phyloP scores from a whole-genome alignment of 2,329 filamentous ascomycete genomes.

The Monilinia laxa region DNA sequence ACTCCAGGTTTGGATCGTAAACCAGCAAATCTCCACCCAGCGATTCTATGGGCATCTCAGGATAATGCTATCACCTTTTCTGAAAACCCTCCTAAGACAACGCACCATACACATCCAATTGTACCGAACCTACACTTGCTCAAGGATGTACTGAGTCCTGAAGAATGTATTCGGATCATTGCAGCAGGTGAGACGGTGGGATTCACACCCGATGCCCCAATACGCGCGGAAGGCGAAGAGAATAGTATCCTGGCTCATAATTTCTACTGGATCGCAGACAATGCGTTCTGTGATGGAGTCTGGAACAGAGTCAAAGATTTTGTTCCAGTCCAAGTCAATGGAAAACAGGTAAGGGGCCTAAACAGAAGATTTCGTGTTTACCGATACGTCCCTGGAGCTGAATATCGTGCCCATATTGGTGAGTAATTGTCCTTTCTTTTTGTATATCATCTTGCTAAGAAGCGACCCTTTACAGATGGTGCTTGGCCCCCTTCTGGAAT shows the following conservation, averaged over 20 bases:
- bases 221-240: constrained; percentile 61
- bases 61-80: constrained; percentile 57
- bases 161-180: constrained; percentile 66
- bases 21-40: constrained; percentile 66
- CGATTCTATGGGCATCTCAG: constrained; percentile 61
- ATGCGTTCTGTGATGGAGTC: constrained; percentile 59
- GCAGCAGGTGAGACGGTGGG: constrained; percentile 63
- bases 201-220: constrained; percentile 66
- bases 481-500: constrained; percentile 72
- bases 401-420: constrained; percentile 67
- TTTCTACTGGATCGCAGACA: constrained; percentile 70
- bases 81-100: constrained; percentile 48
- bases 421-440: constrained; percentile 22
- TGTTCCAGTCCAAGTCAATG: constrained; percentile 55
- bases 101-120: constrained; percentile 56
- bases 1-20: constrained; percentile 61
- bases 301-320: constrained; percentile 61
- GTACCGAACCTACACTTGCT: constrained; percentile 63
- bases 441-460: constrained; percentile 2
- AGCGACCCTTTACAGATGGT: constrained; percentile 48
- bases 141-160: constrained; percentile 57
- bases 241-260: constrained; percentile 68
- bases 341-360: constrained; percentile 59
- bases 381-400: constrained; percentile 69
- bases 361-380: constrained; percentile 72